phyloP scores from a whole-genome alignment of 495 filamentous ascomycete species.

The Penicillium cosmopolitanum region DNA sequence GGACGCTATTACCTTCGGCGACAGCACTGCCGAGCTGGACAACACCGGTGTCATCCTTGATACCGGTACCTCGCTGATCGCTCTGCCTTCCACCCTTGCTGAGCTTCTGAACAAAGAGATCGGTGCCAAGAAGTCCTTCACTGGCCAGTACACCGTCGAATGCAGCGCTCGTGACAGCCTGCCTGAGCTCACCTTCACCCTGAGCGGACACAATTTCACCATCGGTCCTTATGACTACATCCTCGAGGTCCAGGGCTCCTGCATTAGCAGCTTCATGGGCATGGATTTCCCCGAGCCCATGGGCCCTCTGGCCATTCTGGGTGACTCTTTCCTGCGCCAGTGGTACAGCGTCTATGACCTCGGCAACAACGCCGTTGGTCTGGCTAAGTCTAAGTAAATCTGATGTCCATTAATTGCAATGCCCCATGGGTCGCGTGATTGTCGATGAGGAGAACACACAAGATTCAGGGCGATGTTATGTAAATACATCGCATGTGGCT shows the following conservation, averaged over 20 bases:
- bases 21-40: slow-evolving; percentile 81
- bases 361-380: slow-evolving; percentile 79
- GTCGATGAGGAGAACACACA: slow-evolving; percentile 17
- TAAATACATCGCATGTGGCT: slow-evolving; percentile 26
- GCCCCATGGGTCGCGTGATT: slow-evolving; percentile 2
- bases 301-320: slow-evolving; percentile 93
- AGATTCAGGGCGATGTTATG: slow-evolving; percentile 18
- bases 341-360: slow-evolving; percentile 98
- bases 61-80: slow-evolving; percentile 97
- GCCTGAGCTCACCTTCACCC: slow-evolving; percentile 86
- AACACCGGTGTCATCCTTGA: slow-evolving; percentile 96
- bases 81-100: slow-evolving; percentile 87
- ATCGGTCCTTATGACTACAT: slow-evolving; percentile 93
- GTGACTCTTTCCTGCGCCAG: slow-evolving; percentile 94
- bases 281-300: slow-evolving; percentile 94
- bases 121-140: slow-evolving; percentile 94
- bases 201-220: slow-evolving; percentile 87
- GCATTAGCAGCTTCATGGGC: slow-evolving; percentile 96
- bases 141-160: slow-evolving; percentile 93
- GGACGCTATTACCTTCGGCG: slow-evolving; percentile 86
- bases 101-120: slow-evolving; percentile 98
- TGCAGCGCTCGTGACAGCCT: slow-evolving; percentile 81
- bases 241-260: slow-evolving; percentile 91
- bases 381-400: slow-evolving; percentile 77
- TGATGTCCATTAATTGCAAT: neutral